Percentiles rank a stretch among this genome's conserved stretches.
Conservation (phyloP, 2,329 filamentous ascomycete genomes). For the Akanthomyces lecanii region DNA sequence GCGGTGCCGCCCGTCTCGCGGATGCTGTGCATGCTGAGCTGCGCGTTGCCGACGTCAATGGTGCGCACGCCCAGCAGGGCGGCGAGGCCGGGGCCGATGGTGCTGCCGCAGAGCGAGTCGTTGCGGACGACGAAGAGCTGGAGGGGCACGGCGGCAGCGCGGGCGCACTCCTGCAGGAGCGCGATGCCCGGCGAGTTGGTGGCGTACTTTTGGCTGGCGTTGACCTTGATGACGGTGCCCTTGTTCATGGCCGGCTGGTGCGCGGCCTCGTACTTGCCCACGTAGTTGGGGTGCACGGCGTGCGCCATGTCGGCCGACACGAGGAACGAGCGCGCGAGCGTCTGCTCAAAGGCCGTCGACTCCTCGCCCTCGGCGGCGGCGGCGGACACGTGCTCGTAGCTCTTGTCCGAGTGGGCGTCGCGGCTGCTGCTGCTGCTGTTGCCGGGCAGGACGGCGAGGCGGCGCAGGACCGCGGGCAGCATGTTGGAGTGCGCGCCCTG, state of each 20-base stretch:
- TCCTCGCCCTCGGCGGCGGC: slow-evolving; percentile 57
- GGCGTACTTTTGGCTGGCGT: slow-evolving; percentile 94
- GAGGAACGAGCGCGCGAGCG: slow-evolving; percentile 83
- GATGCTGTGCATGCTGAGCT: slow-evolving; percentile 96
- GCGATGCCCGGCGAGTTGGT: slow-evolving; percentile 96
- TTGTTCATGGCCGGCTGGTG: slow-evolving; percentile 96
- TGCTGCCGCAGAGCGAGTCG: slow-evolving; percentile 90
- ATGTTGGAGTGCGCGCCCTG: slow-evolving; percentile 93
- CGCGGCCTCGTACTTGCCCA: slow-evolving; percentile 82
- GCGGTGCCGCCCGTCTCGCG: slow-evolving; percentile 85
- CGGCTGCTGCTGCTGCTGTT: slow-evolving; percentile 50
- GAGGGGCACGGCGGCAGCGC: slow-evolving; percentile 70
- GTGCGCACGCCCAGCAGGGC: slow-evolving; percentile 83
- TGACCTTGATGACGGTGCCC: slow-evolving; percentile 95
- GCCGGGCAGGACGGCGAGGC: slow-evolving; percentile 74
- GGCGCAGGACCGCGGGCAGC: slow-evolving; percentile 78
- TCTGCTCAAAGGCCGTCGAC: slow-evolving; percentile 87
- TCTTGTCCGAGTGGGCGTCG: slow-evolving; percentile 61
- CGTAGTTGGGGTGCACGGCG: slow-evolving; percentile 92
- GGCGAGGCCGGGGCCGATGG: slow-evolving; percentile 94
- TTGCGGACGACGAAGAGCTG: slow-evolving; percentile 97
- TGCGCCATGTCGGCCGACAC: slow-evolving; percentile 98
- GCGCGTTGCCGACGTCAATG: slow-evolving; percentile 87
- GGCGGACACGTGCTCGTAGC: slow-evolving; percentile 53
- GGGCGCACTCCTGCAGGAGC: slow-evolving; percentile 81